Percentiles rank a stretch among this genome's conserved stretches.
Conservation (phyloP, 441 rosid genomes). For the Omphalea diandra region DNA sequence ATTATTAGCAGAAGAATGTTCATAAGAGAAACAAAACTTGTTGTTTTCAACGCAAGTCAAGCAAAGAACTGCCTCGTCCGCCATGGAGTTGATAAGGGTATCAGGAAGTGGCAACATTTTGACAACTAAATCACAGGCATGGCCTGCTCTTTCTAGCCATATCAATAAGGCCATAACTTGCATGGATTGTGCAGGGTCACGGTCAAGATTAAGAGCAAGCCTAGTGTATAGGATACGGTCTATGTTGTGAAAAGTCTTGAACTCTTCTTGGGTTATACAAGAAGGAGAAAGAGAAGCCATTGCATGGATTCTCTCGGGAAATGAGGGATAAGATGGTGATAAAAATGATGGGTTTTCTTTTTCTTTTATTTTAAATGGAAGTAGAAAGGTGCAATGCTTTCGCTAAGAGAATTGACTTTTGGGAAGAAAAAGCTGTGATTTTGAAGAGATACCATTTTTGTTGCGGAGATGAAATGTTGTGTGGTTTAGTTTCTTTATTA, state of each 20-base stretch:
- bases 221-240: conserved; percentile 50
- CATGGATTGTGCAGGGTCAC: conserved; percentile 44
- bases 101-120: conserved; percentile 33
- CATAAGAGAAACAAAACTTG: not conserved
- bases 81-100: conserved; percentile 33
- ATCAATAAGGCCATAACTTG: conserved; percentile 56
- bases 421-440: conserved; percentile 12
- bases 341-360: not conserved
- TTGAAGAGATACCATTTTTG: conserved; percentile 16
- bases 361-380: no score
- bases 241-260: conserved; percentile 45
- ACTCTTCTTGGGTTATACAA: conserved; percentile 33
- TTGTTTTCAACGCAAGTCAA: conserved; percentile 36
- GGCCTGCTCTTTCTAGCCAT: conserved; percentile 45
- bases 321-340: not conserved
- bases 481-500: conserved; percentile 8
- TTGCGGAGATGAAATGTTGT: conserved; percentile 10
- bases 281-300: not conserved
- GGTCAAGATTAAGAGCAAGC: conserved; percentile 41
- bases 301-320: no score
- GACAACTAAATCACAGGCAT: conserved; percentile 25
- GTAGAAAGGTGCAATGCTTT: not conserved
- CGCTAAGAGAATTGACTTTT: conserved; percentile 4
- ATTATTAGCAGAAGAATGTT: not conserved
- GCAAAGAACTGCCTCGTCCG: conserved; percentile 51